Evolutionary conservation across 1,284 basidiomycete species (phyloP).

Genomic region (Exobasidium rhododendri): DNA sequence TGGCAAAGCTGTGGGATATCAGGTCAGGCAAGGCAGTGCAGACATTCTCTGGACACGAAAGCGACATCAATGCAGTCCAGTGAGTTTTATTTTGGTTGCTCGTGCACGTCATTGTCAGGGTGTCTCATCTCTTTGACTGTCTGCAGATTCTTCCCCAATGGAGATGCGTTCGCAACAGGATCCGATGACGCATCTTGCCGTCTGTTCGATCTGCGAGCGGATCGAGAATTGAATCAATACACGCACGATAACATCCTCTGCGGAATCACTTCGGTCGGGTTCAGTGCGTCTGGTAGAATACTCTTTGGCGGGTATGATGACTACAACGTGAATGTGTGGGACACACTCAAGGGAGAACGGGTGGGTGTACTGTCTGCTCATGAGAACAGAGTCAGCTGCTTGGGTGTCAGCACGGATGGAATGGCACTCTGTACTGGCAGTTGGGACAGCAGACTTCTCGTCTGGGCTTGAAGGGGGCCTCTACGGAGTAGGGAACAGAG

Average conservation of each 20-base stretch:
- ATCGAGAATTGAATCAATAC: constrained; percentile 92
- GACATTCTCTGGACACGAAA: constrained; percentile 97
- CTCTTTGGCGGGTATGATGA: constrained; percentile 98
- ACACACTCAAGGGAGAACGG: constrained; percentile 94
- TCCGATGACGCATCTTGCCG: constrained; percentile 98
- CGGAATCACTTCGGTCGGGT: constrained; percentile 96
- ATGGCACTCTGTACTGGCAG: constrained; percentile 97
- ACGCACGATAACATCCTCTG: constrained; percentile 98
- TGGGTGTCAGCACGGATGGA: constrained; percentile 91
- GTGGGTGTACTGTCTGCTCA: constrained; percentile 95
- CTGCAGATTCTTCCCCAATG: constrained; percentile 93
- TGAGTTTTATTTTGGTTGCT: constrained; percentile 64
- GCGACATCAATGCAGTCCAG: constrained; percentile 92
- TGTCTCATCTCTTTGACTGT: constrained; percentile 2
- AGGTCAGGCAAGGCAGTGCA: constrained; percentile 93
- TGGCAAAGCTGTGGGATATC: constrained; percentile 98
- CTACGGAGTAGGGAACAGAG: background rate
- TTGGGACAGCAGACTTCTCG: constrained; percentile 88
- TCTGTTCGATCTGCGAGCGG: constrained; percentile 93
- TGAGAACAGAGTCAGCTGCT: constrained; percentile 93
- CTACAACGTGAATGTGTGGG: constrained; percentile 99
- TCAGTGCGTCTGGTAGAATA: constrained; percentile 93
- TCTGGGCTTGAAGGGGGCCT: constrained; percentile 38
- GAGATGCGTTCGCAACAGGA: constrained; percentile 96
- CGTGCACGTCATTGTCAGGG: background rate